Evolutionary conservation across 2,329 filamentous ascomycete species (phyloP).

Genomic region (Fusarium albidum): DNA sequence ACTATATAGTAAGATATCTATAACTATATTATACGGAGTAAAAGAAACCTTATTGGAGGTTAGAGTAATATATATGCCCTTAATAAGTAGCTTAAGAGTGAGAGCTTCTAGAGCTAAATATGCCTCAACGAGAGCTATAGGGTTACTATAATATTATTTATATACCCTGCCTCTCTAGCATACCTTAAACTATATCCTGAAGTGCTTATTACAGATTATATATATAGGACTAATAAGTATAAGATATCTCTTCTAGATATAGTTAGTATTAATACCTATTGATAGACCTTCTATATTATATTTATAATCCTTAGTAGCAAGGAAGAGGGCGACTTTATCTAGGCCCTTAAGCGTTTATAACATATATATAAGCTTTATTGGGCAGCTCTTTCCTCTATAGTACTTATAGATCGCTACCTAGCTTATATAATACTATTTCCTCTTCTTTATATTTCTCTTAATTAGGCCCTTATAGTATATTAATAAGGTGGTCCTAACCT

Average conservation of each 20-base stretch:
- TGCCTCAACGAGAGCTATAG: no score
- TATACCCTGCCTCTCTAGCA: no score
- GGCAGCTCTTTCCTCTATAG: constrained; percentile 3
- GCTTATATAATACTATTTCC: no score
- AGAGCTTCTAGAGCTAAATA: constrained; percentile 6
- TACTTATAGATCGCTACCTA: no score
- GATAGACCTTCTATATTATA: constrained; percentile 28
- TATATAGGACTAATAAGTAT: constrained; percentile 19
- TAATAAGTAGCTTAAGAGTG: neutral
- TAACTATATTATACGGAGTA: neutral
- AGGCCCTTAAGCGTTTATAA: constrained; percentile 22
- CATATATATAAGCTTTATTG: constrained; percentile 16
- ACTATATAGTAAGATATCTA: constrained; percentile 6
- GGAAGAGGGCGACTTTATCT: constrained; percentile 24
- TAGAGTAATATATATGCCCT: constrained; percentile 2
- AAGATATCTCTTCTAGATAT: no score
- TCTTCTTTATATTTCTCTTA: no score
- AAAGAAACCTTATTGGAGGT: neutral
- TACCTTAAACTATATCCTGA: constrained; percentile 31
- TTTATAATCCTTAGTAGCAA: no score
- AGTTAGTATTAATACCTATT: constrained; percentile 3
- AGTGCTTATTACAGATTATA: constrained; percentile 28
- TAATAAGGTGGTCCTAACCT: no score
- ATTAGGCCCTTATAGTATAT: no score
- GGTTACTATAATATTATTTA: no score